These are phyloP conservation scores for Uronychia binucleata DNA, from an alignment of 73 alveolate genomes.

Conservation along the genomic window DNA sequence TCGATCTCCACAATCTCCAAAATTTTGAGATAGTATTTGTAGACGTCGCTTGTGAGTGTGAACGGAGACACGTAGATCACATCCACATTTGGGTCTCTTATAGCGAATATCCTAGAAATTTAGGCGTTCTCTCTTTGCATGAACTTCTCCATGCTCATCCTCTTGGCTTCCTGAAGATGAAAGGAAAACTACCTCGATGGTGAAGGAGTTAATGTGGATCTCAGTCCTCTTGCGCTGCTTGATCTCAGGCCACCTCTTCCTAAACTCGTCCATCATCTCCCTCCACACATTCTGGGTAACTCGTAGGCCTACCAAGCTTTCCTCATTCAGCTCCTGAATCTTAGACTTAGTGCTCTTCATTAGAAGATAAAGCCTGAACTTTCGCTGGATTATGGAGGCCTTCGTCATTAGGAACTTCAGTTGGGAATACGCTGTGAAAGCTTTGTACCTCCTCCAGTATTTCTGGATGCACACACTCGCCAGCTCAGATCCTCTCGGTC, in stretches of 20 bases:
- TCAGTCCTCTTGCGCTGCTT: constrained; percentile 59
- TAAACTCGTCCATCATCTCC: constrained; percentile 66
- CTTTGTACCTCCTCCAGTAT: constrained; percentile 64
- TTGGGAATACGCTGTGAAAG: constrained; percentile 56
- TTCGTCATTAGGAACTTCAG: constrained; percentile 58
- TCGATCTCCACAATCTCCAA: constrained; percentile 63
- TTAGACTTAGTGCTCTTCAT: constrained; percentile 60
- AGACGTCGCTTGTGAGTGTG: constrained; percentile 64
- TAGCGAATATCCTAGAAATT: constrained; percentile 63
- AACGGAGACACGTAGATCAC: constrained; percentile 70
- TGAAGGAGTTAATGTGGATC: constrained; percentile 56
- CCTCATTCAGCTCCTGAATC: constrained; percentile 54
- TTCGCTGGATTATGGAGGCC: constrained; percentile 61
- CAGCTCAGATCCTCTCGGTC: constrained; percentile 64
- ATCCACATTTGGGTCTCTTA: constrained; percentile 76
- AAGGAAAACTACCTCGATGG: neutral
- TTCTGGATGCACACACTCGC: constrained; percentile 66
- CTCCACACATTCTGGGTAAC: constrained; percentile 53
- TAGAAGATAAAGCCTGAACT: constrained; percentile 53
- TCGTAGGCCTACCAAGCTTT: constrained; percentile 21
- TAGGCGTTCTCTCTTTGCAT: constrained; percentile 81
- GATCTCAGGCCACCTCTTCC: constrained; percentile 64
- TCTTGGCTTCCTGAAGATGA: constrained; percentile 57
- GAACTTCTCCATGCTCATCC: constrained; percentile 90
- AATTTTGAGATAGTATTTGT: constrained; percentile 63